Conservation (phyloP, 2,329 filamentous ascomycete species). For the Parafenestella ontariensis region DNA sequence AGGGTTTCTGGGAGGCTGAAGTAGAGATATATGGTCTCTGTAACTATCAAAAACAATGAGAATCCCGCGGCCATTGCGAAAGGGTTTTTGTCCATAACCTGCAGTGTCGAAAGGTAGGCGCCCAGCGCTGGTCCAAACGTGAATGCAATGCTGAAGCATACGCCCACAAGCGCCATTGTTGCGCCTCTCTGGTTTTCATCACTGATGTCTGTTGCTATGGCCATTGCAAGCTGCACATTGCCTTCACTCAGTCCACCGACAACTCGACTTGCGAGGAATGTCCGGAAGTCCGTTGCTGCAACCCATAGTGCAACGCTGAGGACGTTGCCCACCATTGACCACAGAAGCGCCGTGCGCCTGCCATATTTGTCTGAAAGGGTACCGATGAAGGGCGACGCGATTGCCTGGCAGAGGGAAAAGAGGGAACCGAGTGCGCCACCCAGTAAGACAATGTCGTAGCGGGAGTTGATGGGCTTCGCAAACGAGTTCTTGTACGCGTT, state of each 20-base stretch:
- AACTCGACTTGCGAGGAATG: conserved; percentile 90
- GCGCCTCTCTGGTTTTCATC: conserved; percentile 82
- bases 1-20: conserved; percentile 85
- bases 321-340: conserved; percentile 93
- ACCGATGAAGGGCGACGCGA: conserved; percentile 92
- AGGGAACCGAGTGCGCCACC: conserved; percentile 92
- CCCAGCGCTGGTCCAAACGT: conserved; percentile 94
- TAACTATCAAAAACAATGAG: conserved; percentile 81
- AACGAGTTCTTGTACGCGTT: conserved; percentile 97
- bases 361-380: conserved; percentile 87
- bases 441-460: conserved; percentile 95
- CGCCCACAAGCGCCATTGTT: conserved; percentile 95
- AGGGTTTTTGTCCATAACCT: conserved; percentile 82
- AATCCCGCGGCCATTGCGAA: conserved; percentile 93
- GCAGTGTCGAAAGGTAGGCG: conserved; percentile 80
- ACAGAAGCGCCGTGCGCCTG: conserved; percentile 82
- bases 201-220: conserved; percentile 95
- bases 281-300: conserved; percentile 89
- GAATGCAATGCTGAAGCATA: conserved; percentile 96
- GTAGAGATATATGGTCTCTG: conserved; percentile 90
- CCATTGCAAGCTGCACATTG: conserved; percentile 94
- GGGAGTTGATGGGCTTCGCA: conserved; percentile 87
- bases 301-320: conserved; percentile 95
- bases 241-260: conserved; percentile 95
- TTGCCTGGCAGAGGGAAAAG: conserved; percentile 89